Conservation (phyloP, 2,329 filamentous ascomycete genomes). For the Camillea tinctor region DNA sequence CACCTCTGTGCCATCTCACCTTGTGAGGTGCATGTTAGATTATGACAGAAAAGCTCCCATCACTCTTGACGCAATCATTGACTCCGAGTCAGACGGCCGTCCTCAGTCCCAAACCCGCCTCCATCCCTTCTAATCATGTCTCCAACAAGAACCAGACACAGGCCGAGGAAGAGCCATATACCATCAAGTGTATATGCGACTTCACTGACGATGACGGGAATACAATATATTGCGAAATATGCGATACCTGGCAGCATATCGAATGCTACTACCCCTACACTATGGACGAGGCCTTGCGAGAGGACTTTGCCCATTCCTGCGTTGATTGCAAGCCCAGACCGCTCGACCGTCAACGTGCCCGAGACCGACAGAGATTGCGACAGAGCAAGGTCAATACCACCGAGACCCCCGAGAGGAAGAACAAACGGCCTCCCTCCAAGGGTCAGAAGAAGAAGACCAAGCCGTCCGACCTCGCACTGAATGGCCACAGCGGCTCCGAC, state of each 20-base stretch:
- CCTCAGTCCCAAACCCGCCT: slow-evolving; percentile 39
- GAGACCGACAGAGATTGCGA: slow-evolving; percentile 66
- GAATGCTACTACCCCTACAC: slow-evolving; percentile 87
- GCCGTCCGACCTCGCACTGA: slow-evolving; percentile 64
- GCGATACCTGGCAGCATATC: slow-evolving; percentile 98
- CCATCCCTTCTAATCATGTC: slow-evolving; percentile 40
- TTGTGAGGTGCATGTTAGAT: slow-evolving; percentile 50
- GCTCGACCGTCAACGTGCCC: slow-evolving; percentile 72
- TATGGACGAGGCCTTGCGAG: slow-evolving; percentile 67
- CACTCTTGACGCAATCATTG: slow-evolving; percentile 55
- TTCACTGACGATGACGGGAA: slow-evolving; percentile 95
- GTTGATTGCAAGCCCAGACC: slow-evolving; percentile 79
- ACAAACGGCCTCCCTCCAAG: slow-evolving; percentile 74
- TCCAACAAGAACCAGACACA: slow-evolving; percentile 48
- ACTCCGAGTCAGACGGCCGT: slow-evolving; percentile 50
- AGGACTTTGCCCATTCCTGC: slow-evolving; percentile 79
- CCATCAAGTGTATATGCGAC: slow-evolving; percentile 96
- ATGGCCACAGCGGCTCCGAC: slow-evolving; percentile 61
- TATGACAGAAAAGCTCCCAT: slow-evolving; percentile 61
- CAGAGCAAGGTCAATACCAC: slow-evolving; percentile 44
- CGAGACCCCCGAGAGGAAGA: slow-evolving; percentile 64
- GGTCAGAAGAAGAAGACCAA: slow-evolving; percentile 87
- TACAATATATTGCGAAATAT: slow-evolving; percentile 93
- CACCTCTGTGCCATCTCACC: slow-evolving; percentile 30
- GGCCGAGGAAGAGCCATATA: slow-evolving; percentile 80